Conservation (phyloP, 2,329 filamentous ascomycete genomes). For the Penicillium expansum region DNA sequence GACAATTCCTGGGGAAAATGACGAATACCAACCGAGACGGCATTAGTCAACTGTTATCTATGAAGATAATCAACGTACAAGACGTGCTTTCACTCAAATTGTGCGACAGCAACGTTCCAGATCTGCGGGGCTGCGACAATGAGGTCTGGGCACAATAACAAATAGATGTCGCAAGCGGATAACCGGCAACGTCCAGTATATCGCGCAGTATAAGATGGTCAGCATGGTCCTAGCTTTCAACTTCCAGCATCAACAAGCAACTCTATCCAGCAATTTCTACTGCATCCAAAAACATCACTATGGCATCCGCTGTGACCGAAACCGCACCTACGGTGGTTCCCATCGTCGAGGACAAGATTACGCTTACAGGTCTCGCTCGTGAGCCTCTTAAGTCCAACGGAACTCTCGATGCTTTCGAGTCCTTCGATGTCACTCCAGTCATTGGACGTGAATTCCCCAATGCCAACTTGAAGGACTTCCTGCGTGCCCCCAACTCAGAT, state of each 20-base stretch:
- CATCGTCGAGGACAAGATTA: constrained; percentile 15
- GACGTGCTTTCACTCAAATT: constrained; percentile 5
- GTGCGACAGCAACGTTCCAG: constrained; percentile 6
- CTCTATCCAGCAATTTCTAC: not conserved
- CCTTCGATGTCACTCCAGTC: constrained; percentile 51
- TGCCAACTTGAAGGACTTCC: constrained; percentile 50
- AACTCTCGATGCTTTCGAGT: constrained; percentile 44
- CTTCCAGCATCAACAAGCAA: not conserved
- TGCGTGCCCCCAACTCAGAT: constrained; percentile 36
- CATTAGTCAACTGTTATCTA: not conserved
- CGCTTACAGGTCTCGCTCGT: constrained; percentile 15
- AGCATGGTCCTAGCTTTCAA: rapidly evolving
- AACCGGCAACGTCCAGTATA: not conserved
- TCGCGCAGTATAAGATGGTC: not conserved
- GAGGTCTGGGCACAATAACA: not conserved
- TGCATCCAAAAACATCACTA: not conserved
- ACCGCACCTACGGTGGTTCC: constrained; percentile 16
- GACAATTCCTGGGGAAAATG: constrained; percentile 13
- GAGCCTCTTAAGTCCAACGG: constrained; percentile 42
- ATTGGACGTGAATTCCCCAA: constrained; percentile 51
- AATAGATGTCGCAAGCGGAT: not conserved
- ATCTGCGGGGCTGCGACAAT: not conserved
- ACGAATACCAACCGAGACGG: not conserved
- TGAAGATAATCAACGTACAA: not conserved
- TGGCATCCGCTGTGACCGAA: constrained; percentile 25